Conservation (phyloP, 2,329 filamentous ascomycete genomes). For the Ceratocystis albifundus region DNA sequence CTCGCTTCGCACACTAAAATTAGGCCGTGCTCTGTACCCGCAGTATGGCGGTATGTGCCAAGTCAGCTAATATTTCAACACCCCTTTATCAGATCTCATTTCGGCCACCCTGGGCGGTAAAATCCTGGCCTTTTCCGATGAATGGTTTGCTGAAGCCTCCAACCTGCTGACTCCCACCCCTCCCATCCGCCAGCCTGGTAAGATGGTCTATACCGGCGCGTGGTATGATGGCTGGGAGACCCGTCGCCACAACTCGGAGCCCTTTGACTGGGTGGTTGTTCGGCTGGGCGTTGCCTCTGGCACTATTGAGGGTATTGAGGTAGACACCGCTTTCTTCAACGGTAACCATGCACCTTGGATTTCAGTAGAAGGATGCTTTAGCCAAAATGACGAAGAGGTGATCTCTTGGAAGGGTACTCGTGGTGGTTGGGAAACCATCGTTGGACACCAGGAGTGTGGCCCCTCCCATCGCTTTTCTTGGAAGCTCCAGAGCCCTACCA, state of each 20-base stretch:
- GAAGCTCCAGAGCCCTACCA: constrained; percentile 48
- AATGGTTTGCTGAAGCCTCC: constrained; percentile 56
- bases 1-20: background rate
- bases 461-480: constrained; percentile 63
- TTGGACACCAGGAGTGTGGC: constrained; percentile 59
- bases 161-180: constrained; percentile 54
- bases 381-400: constrained; percentile 51
- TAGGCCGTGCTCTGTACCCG: background rate
- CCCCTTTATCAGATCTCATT: constrained; percentile 41
- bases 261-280: constrained; percentile 57
- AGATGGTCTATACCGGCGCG: constrained; percentile 57
- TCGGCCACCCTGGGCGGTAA: constrained; percentile 51
- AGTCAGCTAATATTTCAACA: constrained; percentile 12
- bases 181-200: constrained; percentile 51
- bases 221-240: constrained; percentile 66
- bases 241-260: constrained; percentile 50
- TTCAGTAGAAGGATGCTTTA: constrained; percentile 66
- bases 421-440: constrained; percentile 60
- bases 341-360: constrained; percentile 74
- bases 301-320: constrained; percentile 60
- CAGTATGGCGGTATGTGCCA: background rate
- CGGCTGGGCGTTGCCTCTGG: constrained; percentile 59
- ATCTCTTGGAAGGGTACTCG: constrained; percentile 47
- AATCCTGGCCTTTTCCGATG: constrained; percentile 53
- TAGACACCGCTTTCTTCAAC: constrained; percentile 71